Conservation (phyloP, 768 basidiomycete genomes). For the Mycena rebaudengoi region DNA sequence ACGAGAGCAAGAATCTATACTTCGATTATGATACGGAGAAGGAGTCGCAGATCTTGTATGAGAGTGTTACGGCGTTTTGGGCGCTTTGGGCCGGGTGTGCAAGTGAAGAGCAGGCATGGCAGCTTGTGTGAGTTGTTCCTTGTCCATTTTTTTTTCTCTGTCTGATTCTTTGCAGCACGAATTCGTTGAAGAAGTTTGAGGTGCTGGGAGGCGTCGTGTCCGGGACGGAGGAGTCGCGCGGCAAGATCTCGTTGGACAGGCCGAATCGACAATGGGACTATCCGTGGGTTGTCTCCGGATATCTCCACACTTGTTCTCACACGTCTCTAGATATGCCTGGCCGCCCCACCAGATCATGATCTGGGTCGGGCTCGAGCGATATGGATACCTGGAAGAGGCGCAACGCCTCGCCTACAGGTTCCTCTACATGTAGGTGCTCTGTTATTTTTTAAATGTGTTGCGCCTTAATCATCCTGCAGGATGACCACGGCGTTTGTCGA, state of each 20-base stretch:
- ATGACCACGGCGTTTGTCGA: conserved; percentile 96
- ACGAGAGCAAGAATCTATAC: conserved; percentile 93
- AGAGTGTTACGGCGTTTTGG: conserved; percentile 98
- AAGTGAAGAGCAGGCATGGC: conserved; percentile 93
- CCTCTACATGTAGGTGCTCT: conserved; percentile 84
- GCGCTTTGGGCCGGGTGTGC: conserved; percentile 97
- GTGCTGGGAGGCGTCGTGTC: conserved; percentile 95
- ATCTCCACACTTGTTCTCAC: not conserved
- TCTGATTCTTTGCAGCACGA: conserved; percentile 59
- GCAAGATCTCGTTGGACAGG: conserved; percentile 93
- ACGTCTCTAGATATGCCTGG: conserved; percentile 72
- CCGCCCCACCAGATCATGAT: conserved; percentile 99
- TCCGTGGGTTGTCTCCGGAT: conserved; percentile 65
- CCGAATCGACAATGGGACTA: conserved; percentile 99
- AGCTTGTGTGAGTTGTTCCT: conserved; percentile 78
- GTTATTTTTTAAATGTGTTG: not conserved
- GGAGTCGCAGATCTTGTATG: conserved; percentile 92
- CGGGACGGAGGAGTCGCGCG: conserved; percentile 95
- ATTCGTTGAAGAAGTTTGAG: conserved; percentile 94
- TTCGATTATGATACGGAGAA: conserved; percentile 96
- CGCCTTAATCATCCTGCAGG: conserved; percentile 48
- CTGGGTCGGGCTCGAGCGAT: conserved; percentile 97
- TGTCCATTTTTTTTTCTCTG: conserved; percentile 1
- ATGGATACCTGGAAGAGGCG: conserved; percentile 93
- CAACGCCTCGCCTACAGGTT: conserved; percentile 94